Conservation (phyloP, 208 protist genomes). For the Trypanosoma mega region DNA sequence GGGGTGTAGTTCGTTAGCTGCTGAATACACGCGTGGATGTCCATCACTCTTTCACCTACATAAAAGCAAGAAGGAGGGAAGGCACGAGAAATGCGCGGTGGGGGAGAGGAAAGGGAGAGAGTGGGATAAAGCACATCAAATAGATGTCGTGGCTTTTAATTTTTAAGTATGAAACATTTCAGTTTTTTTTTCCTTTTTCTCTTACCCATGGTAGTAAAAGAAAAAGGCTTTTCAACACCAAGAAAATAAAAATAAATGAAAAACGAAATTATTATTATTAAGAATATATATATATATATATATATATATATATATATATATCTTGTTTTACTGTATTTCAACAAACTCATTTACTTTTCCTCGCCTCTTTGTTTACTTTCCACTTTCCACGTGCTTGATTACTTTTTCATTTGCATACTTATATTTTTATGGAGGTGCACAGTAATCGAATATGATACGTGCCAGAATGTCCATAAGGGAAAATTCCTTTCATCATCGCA, state of each 20-base stretch:
- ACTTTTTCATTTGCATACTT: too few species aligned
- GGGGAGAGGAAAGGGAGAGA: slow-evolving; percentile 12
- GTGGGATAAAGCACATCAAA: neutral
- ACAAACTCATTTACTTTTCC: neutral
- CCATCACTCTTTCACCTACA: neutral
- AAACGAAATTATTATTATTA: neutral
- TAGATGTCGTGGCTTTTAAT: neutral
- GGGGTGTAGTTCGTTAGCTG: slow-evolving; percentile 22
- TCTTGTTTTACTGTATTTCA: neutral
- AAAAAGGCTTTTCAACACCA: too few species aligned
- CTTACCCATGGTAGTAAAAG: too few species aligned
- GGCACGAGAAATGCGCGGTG: neutral
- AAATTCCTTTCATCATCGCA: too few species aligned
- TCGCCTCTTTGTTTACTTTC: neutral
- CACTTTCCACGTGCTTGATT: too few species aligned
- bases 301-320: neutral
- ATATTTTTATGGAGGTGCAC: too few species aligned
- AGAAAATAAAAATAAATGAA: too few species aligned
- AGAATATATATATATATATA: neutral
- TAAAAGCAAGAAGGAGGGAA: slow-evolving; percentile 6
- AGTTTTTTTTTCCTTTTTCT: too few species aligned
- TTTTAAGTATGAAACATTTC: neutral
- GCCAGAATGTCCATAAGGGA: too few species aligned
- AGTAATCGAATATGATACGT: too few species aligned
- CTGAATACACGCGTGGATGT: slow-evolving; percentile 27